Conservation (phyloP, 371 early-diverging fungal species). For the Lichtheimia hyalospora region DNA sequence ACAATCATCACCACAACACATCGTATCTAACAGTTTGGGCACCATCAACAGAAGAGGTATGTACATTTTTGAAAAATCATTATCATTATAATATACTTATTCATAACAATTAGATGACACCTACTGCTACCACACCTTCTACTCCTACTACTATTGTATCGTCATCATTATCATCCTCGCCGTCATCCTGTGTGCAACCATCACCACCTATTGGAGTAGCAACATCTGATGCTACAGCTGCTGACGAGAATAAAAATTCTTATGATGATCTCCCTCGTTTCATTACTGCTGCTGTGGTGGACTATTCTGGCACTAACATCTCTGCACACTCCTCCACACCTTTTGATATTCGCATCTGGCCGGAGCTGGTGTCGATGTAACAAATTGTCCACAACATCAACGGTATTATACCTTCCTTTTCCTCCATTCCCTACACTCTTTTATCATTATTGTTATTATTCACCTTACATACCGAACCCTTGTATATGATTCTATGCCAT, state of each 20-base stretch:
- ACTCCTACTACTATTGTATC: no score
- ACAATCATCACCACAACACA: neutral
- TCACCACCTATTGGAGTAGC: neutral
- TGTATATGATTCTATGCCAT: no score
- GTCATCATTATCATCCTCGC: neutral
- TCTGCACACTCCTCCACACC: neutral
- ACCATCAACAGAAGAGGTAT: no score
- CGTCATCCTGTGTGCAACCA: no score
- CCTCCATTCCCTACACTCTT: no score
- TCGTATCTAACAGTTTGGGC: no score
- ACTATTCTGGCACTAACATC: slow-evolving; percentile 1
- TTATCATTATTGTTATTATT: no score
- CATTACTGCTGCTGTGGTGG: slow-evolving; percentile 3
- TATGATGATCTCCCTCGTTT: slow-evolving; percentile 6
- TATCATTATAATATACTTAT: neutral
- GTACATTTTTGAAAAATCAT: neutral
- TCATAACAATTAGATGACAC: neutral
- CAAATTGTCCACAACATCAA: no score
- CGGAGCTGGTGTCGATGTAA: no score
- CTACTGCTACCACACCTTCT: no score
- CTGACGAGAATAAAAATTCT: slow-evolving; percentile 8
- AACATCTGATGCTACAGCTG: neutral
- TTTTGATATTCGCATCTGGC: neutral
- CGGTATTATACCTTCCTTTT: no score
- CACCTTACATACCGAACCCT: no score